Percentiles rank a stretch among this genome's conserved stretches.
phyloP scores from a whole-genome alignment of 2,329 filamentous ascomycete species.

The Elsinoe arachidis region DNA sequence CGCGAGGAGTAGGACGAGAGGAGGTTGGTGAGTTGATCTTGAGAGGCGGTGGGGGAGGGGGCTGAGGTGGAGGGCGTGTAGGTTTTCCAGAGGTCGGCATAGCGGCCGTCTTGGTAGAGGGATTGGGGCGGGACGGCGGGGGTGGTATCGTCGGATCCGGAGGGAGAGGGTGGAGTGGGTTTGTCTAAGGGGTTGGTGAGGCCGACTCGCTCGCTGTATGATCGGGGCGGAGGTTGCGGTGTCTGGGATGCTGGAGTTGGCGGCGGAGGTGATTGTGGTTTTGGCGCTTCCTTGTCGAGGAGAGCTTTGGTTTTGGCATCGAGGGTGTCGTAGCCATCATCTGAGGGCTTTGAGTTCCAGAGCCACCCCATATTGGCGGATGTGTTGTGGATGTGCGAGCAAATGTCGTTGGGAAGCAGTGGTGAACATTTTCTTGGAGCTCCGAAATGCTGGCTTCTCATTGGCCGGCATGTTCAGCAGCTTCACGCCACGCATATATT shows the following conservation, averaged over 20 bases:
- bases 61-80: conserved; percentile 68
- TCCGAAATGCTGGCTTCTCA: not conserved
- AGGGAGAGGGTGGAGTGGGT: conserved; percentile 17
- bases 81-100: conserved; percentile 85
- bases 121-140: conserved; percentile 44
- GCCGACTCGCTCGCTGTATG: conserved; percentile 27
- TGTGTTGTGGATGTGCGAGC: not conserved
- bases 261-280: not conserved
- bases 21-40: conserved; percentile 72
- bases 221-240: conserved; percentile 15
- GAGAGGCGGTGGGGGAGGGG: conserved; percentile 59
- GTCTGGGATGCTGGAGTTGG: conserved; percentile 54
- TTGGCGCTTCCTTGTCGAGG: conserved; percentile 44
- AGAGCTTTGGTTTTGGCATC: conserved; percentile 79
- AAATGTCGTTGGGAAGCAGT: not conserved
- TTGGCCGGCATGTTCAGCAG: not conserved
- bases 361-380: conserved; percentile 52
- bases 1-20: conserved; percentile 78
- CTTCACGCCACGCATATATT: no score
- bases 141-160: conserved; percentile 22
- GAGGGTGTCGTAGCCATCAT: conserved; percentile 59
- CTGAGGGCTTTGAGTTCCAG: conserved; percentile 39
- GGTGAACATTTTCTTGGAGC: not conserved
- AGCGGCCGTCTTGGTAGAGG: conserved; percentile 60
- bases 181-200: conserved; percentile 17